Percentiles rank a stretch among this genome's conserved stretches.
These are phyloP conservation scores for Hortiboletus flavorubellus DNA, from an alignment of 768 basidiomycete species.

Conservation along the genomic window DNA sequence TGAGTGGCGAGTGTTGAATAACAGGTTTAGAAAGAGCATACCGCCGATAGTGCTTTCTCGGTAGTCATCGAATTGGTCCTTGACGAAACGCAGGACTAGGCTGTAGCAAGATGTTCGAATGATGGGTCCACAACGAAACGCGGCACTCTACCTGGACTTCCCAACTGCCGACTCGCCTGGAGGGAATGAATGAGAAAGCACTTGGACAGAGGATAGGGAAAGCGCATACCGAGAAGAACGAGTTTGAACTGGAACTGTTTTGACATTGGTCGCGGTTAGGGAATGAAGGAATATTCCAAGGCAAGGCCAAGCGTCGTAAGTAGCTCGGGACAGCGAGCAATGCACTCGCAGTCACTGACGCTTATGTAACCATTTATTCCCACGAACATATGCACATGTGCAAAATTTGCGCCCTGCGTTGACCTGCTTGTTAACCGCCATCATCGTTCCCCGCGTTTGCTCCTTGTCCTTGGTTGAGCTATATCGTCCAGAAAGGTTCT, in stretches of 20 bases:
- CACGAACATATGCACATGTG: conserved; percentile 24
- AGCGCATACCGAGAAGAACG: conserved; percentile 76
- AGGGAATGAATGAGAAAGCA: conserved; percentile 8
- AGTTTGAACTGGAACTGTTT: conserved; percentile 96
- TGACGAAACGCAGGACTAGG: conserved; percentile 93
- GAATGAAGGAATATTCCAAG: conserved; percentile 12
- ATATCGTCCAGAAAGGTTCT: conserved; percentile 21
- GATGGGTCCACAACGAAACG: conserved; percentile 20
- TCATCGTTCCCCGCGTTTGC: conserved; percentile 27
- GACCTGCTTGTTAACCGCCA: conserved; percentile 35
- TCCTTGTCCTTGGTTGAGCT: conserved; percentile 25
- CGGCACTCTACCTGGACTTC: conserved; percentile 72
- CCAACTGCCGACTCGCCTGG: conserved; percentile 97
- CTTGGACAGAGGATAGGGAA: not conserved
- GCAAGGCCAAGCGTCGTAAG: conserved; percentile 1
- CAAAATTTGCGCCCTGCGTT: conserved; percentile 31
- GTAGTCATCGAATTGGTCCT: conserved; percentile 95
- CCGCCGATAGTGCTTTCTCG: conserved; percentile 94
- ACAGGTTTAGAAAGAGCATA: conserved; percentile 23
- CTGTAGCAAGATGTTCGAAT: conserved; percentile 40
- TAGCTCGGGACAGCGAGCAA: not conserved
- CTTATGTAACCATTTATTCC: conserved; percentile 29
- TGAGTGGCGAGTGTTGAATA: conserved; percentile 13
- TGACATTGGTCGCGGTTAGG: conserved; percentile 59
- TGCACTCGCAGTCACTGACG: conserved; percentile 7